Conservation (phyloP, 805 yeast genomes). For the Hanseniaspora occidentalis region DNA sequence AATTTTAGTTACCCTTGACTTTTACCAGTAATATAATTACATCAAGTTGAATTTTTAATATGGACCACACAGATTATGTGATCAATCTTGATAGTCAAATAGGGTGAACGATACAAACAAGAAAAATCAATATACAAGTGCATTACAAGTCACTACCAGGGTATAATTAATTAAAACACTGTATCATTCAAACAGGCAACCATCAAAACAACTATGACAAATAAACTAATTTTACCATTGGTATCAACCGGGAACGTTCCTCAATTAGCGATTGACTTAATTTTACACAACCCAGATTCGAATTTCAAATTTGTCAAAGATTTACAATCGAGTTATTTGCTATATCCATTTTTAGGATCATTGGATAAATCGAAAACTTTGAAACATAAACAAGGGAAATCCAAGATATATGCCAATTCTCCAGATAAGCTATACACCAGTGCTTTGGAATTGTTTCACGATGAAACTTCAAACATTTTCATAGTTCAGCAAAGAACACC, state of each 20-base stretch:
- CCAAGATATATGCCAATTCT: conserved; percentile 9
- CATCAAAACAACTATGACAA: background rate
- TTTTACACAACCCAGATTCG: conserved; percentile 44
- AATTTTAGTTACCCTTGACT: too few relatives aligned
- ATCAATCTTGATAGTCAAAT: too few relatives aligned
- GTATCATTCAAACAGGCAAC: too few relatives aligned
- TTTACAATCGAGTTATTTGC: conserved; percentile 39
- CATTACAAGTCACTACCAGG: too few relatives aligned
- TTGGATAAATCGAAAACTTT: conserved; percentile 32
- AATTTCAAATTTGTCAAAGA: conserved; percentile 38
- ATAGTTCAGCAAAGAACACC: conserved; percentile 81
- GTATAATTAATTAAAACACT: too few relatives aligned
- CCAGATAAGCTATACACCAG: conserved; percentile 31
- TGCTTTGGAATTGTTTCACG: conserved; percentile 52
- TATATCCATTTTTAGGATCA: conserved; percentile 82
- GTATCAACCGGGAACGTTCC: conserved; percentile 87
- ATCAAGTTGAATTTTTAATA: too few relatives aligned
- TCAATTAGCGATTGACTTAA: conserved; percentile 63
- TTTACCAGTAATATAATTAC: too few relatives aligned
- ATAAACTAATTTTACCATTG: conserved; percentile 57
- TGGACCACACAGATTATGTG: too few relatives aligned
- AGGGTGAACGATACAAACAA: too few relatives aligned
- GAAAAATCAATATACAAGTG: too few relatives aligned
- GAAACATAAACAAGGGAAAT: conserved; percentile 8
- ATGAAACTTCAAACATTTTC: conserved; percentile 30